phyloP scores from a whole-genome alignment of 2,329 filamentous ascomycete species.

The Aspergillus eucalypticola region DNA sequence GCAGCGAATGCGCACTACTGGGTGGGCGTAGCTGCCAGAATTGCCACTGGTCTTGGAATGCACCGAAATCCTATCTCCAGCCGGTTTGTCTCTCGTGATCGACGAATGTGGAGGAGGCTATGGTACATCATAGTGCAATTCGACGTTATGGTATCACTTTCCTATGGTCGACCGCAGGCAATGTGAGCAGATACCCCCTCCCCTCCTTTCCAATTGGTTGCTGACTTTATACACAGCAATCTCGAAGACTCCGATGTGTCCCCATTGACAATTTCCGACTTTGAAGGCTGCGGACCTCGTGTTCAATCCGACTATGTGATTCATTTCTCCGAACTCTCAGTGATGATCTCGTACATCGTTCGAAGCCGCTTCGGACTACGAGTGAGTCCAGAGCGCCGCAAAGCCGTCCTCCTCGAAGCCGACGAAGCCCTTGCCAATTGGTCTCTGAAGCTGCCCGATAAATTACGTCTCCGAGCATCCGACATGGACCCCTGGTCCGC shows the following conservation, averaged over 20 bases:
- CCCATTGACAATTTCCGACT: slow-evolving; percentile 47
- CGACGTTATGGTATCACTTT: slow-evolving; percentile 46
- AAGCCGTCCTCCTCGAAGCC: slow-evolving; percentile 43
- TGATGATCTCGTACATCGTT: slow-evolving; percentile 51
- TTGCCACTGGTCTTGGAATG: slow-evolving; percentile 58
- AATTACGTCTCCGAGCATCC: slow-evolving; percentile 41
- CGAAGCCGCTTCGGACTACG: slow-evolving; percentile 45
- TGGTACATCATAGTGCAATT: slow-evolving; percentile 49
- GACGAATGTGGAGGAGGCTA: slow-evolving; percentile 46
- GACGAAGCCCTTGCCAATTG: slow-evolving; percentile 46
- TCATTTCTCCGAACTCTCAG: slow-evolving; percentile 53
- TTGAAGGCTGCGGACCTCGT: slow-evolving; percentile 48
- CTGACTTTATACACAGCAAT: slow-evolving; percentile 32
- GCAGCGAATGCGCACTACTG: slow-evolving; percentile 56
- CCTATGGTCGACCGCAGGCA: slow-evolving; percentile 55
- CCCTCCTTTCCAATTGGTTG: neutral
- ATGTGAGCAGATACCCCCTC: slow-evolving; percentile 38
- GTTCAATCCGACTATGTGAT: slow-evolving; percentile 50
- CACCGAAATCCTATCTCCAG: slow-evolving; percentile 47
- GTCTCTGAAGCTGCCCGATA: slow-evolving; percentile 45
- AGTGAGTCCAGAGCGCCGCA: slow-evolving; percentile 42
- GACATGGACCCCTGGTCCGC: slow-evolving; percentile 48
- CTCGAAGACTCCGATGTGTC: slow-evolving; percentile 55
- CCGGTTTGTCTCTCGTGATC: slow-evolving; percentile 43
- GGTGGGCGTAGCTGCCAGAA: slow-evolving; percentile 55